These are phyloP conservation scores for Xylariaceae sp. DNA, from an alignment of 2,329 filamentous ascomycete genomes.

Conservation along the genomic window DNA sequence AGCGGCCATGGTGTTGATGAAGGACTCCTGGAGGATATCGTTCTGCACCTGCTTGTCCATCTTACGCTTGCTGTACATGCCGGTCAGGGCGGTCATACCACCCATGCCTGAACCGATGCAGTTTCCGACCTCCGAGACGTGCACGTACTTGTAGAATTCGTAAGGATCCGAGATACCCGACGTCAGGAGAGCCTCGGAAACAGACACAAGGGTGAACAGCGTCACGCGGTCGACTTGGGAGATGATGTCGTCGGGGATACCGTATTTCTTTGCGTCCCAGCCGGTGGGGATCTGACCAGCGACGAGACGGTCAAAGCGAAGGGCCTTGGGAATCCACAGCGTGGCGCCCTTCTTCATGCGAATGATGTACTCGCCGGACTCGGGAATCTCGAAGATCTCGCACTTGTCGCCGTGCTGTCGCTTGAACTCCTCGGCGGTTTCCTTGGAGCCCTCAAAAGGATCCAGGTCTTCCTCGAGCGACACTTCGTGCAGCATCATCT, in stretches of 20 bases:
- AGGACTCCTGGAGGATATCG: conserved; percentile 97
- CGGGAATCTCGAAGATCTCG: conserved; percentile 90
- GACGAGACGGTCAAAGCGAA: conserved; percentile 94
- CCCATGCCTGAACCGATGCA: conserved; percentile 98
- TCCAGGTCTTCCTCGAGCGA: conserved; percentile 96
- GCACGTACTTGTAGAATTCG: conserved; percentile 99
- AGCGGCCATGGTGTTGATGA: conserved; percentile 99
- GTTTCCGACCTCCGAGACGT: conserved; percentile 96
- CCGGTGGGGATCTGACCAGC: conserved; percentile 95
- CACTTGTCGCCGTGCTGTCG: conserved; percentile 96
- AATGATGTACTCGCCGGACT: conserved; percentile 90
- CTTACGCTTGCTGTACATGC: conserved; percentile 98
- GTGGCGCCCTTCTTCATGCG: conserved; percentile 93
- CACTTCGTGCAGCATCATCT: conserved; percentile 95
- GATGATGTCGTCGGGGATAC: conserved; percentile 96
- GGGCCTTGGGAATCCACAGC: conserved; percentile 91
- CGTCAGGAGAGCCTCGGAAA: conserved; percentile 82
- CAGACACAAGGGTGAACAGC: conserved; percentile 89
- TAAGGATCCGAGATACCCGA: conserved; percentile 98
- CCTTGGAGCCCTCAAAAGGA: conserved; percentile 94
- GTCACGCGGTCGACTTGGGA: conserved; percentile 96
- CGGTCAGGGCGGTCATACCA: conserved; percentile 83
- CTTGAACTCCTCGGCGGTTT: conserved; percentile 95
- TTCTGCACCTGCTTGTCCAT: conserved; percentile 97
- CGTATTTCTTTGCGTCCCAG: conserved; percentile 95